These are phyloP conservation scores for Boletus vermiculosoides DNA, from an alignment of 768 basidiomycete genomes.

Conservation along the genomic window DNA sequence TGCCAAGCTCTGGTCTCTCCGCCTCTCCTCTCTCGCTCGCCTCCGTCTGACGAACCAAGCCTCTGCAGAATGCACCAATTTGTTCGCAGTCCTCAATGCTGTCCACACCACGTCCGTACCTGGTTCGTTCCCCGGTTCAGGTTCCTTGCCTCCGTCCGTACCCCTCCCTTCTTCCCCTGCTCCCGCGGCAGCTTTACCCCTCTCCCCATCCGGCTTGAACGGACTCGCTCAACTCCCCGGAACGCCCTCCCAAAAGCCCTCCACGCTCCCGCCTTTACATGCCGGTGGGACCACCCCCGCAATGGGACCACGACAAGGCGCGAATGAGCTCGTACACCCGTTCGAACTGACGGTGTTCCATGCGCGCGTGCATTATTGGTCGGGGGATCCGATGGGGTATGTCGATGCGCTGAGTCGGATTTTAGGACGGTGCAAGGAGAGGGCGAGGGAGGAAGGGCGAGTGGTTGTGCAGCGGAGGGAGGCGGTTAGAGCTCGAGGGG, in stretches of 20 bases:
- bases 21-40: conserved; percentile 73
- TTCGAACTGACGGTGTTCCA: conserved; percentile 66
- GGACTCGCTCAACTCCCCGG: conserved; percentile 22
- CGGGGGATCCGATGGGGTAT: conserved; percentile 77
- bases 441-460: conserved; percentile 38
- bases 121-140: conserved; percentile 48
- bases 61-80: conserved; percentile 79
- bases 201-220: conserved; percentile 25
- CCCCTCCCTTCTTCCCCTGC: conserved; percentile 38
- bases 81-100: conserved; percentile 66
- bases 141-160: conserved; percentile 1
- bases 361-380: conserved; percentile 76
- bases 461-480: conserved; percentile 15
- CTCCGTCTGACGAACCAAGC: conserved; percentile 85
- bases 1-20: conserved; percentile 77
- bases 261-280: conserved; percentile 3
- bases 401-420: conserved; percentile 70
- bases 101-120: conserved; percentile 54
- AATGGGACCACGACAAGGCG: conserved; percentile 24
- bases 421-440: conserved; percentile 56
- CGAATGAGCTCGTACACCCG: conserved; percentile 29
- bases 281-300: background rate
- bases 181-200: background rate
- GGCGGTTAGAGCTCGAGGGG: background rate
- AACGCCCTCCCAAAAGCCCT: conserved; percentile 23